Evolutionary conservation across 495 filamentous ascomycete genomes (phyloP), one percentile per base, ranked within the genome.

Genomic region (Talaromyces stipitatus): DNA sequence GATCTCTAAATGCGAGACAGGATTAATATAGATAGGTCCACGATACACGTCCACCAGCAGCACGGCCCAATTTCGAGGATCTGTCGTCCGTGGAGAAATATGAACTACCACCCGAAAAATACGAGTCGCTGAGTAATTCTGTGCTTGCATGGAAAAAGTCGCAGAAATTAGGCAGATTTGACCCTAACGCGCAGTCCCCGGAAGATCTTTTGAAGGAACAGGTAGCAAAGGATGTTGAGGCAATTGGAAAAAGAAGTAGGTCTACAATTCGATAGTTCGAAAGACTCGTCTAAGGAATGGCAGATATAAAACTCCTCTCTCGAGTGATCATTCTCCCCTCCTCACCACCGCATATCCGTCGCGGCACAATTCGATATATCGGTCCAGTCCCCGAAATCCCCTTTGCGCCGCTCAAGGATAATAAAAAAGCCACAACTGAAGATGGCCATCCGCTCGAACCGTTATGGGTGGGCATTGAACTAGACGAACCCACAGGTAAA

Each of bases 111-210:
- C 72, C 78, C 27, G 82, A 86, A 18, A 85, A 89, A 56, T 98
- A 98, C 74, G 88, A 89, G 64, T 81, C 82, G 55, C 89, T 89
- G 56, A 73, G 84, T 24, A 88, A 95, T 72, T 91, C 87, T 23
- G 94, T 98, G 14, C 79, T 96, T 38, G 88, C 91, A 9, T 97
- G 90, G 89, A 98, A 98, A 76, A 89, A 87, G 71, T 79, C 84
- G 20, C 85, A 96, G 62, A 90, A 95, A 63, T 80, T 98, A 22
- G 94, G 94, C 33, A 91, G 94, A 27, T 98, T 98, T 72, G 91
- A 97, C 66, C 94, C 94, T 2, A 79, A 82, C 62, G 89, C 91
- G 5, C 84, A 88, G 18, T 80, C 74, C 57, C 79, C 75, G 2
- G 69, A 70, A 28, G 70, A 78, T 20, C 59, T 84, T 22, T 83